phyloP scores from a whole-genome alignment of 257 asterid genomes.

The Ligustrum vulgare region DNA sequence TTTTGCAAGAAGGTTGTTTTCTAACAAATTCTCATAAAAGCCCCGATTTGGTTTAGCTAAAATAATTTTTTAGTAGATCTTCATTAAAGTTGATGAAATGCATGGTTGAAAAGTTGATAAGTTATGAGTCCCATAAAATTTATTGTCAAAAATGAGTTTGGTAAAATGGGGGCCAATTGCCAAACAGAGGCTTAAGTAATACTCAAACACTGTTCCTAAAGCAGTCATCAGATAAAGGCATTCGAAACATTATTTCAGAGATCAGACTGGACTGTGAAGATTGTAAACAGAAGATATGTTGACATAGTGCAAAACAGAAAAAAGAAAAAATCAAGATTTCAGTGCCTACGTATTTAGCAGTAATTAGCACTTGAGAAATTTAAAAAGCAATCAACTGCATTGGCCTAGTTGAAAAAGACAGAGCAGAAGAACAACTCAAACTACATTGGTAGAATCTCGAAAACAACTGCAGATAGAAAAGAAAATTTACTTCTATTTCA shows the following conservation, averaged over 20 bases:
- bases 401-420: conserved; percentile 3
- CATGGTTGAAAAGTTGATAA: no score
- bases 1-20: background rate
- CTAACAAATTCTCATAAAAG: conserved; percentile 12
- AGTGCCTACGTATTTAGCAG: background rate
- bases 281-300: conserved; percentile 8
- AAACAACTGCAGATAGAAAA: conserved; percentile 11
- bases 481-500: conserved; percentile 63
- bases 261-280: conserved; percentile 12
- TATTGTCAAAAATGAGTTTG: no score
- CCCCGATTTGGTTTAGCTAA: no score
- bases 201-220: background rate
- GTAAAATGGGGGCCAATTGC: no score
- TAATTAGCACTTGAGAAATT: background rate
- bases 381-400: conserved; percentile 3
- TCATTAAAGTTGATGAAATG: no score
- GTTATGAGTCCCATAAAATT: no score
- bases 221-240: background rate
- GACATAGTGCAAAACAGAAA: background rate
- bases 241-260: background rate
- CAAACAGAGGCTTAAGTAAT: no score
- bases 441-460: conserved; percentile 18
- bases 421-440: conserved; percentile 11
- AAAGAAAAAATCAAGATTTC: background rate
- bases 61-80: no score